phyloP scores from a whole-genome alignment of 2,329 filamentous ascomycete species.

The Colletotrichum trifolii region DNA sequence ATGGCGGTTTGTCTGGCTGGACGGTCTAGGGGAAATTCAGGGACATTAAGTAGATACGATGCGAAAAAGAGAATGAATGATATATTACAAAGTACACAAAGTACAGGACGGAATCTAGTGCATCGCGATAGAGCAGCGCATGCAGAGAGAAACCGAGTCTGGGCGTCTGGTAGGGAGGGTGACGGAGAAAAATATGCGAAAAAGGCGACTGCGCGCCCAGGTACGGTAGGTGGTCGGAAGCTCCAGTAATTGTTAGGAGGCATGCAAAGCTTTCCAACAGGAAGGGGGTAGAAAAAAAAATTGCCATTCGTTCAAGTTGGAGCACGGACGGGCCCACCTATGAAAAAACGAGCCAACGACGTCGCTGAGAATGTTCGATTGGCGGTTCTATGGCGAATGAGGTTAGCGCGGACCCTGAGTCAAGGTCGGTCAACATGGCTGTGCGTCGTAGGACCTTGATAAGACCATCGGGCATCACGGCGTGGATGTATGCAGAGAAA shows the following conservation, averaged over 20 bases:
- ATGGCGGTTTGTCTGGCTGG: constrained; percentile 16
- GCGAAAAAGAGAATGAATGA: constrained; percentile 8
- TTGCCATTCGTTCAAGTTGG: constrained; percentile 12
- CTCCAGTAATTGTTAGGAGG: too few species aligned
- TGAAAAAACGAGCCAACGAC: constrained; percentile 12
- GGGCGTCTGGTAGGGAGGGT: not conserved
- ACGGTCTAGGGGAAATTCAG: constrained; percentile 17
- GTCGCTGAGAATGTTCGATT: constrained; percentile 20
- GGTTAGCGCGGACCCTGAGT: constrained; percentile 2
- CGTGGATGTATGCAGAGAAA: too few species aligned
- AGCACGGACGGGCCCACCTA: not conserved
- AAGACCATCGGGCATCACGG: too few species aligned
- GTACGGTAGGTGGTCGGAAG: too few species aligned
- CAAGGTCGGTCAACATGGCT: too few species aligned
- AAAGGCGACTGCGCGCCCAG: too few species aligned
- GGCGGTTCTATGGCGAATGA: not conserved
- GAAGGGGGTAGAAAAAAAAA: constrained; percentile 3
- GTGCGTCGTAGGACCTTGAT: too few species aligned
- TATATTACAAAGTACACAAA: constrained; percentile 35
- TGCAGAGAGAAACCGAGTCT: constrained; percentile 5
- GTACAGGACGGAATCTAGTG: constrained; percentile 24
- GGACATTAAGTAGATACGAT: constrained; percentile 30
- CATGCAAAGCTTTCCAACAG: too few species aligned
- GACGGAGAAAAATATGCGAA: not conserved
- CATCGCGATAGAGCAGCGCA: constrained; percentile 8